Evolutionary conservation across 208 protist species (phyloP), one percentile per base, ranked within the genome.

Genomic region (Leishmania martiniquensis): DNA sequence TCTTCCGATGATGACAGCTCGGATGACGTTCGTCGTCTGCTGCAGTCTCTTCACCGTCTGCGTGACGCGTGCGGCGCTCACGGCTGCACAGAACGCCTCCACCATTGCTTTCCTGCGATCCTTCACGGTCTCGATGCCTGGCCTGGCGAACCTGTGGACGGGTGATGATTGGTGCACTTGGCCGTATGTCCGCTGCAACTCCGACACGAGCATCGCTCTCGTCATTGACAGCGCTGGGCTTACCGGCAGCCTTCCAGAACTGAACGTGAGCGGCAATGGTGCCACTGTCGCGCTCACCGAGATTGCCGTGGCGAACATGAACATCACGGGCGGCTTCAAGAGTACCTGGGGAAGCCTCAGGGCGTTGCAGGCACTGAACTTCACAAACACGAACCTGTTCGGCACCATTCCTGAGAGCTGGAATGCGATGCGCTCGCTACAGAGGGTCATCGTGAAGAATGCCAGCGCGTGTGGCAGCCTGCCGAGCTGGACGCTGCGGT

Each of bases 391-490:
- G 3, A 25, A 47, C 54, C 4, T 83, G 47, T 77, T 73, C 29
- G 78, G 78, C 54, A 73, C 72, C 60, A 60, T 83, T 62, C 78
- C 78, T 34, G 3, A 17, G 22, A 6, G 42, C 45, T 83, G 78
- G 78, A 78, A 59, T 37, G 52, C 63, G n/a, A 83, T 78, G 29
- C 42, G n/a, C 42, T 42, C 39, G 0, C 20, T 83, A 12, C 12
- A 32, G 42, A 51, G 39, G 29, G 20, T 83, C 55, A n/a, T 37
- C n/a, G 25, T 78, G 2, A 39, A 3, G 20, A 72, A 78, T 47
- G 42, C 52, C 54, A 67, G 67, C 39, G 72, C 73, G 25, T 83
- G 78, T 44, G 78, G 78, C 60, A 75, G 51, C 37, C 71, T 85
- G 55, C 81, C 81, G 54, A 66, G 68, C 71, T 85, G 76, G 76